Conservation (phyloP, 441 rosid genomes). For the Arabidopsis hybrid region DNA sequence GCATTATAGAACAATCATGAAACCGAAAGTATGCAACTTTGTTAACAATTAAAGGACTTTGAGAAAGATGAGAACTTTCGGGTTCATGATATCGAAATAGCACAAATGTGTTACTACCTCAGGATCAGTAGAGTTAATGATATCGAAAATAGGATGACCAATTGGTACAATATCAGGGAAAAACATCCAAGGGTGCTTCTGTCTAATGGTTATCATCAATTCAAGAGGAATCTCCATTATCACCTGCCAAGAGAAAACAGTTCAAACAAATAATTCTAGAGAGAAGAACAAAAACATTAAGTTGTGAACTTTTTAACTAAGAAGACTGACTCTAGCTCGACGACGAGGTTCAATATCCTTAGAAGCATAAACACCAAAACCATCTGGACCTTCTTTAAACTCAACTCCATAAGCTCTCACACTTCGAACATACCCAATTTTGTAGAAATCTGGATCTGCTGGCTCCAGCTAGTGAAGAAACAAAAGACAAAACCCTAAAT, state of each 20-base stretch:
- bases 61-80: slow-evolving; percentile 18
- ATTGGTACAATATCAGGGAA: slow-evolving; percentile 88
- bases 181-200: slow-evolving; percentile 96
- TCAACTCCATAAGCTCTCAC: slow-evolving; percentile 93
- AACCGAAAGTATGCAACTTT: slow-evolving; percentile 14
- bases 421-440: slow-evolving; percentile 80
- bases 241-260: slow-evolving; percentile 56
- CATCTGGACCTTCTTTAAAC: slow-evolving; percentile 91
- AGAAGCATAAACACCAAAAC: slow-evolving; percentile 90
- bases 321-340: slow-evolving; percentile 81
- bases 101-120: slow-evolving; percentile 58
- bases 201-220: slow-evolving; percentile 83
- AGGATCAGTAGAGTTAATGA: slow-evolving; percentile 84
- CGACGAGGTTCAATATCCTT: slow-evolving; percentile 84
- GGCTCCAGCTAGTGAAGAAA: slow-evolving; percentile 50
- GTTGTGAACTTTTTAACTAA: slow-evolving; percentile 5
- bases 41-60: neutral
- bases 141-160: slow-evolving; percentile 94
- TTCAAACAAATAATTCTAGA: neutral
- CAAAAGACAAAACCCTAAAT: slow-evolving; percentile 1
- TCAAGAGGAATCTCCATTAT: slow-evolving; percentile 95
- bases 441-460: slow-evolving; percentile 94
- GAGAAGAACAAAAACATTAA: neutral
- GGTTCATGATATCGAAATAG: neutral
- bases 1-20: slow-evolving; percentile 16